Conservation (phyloP, 345 rosid species). For the Orychophragmus violaceus region DNA sequence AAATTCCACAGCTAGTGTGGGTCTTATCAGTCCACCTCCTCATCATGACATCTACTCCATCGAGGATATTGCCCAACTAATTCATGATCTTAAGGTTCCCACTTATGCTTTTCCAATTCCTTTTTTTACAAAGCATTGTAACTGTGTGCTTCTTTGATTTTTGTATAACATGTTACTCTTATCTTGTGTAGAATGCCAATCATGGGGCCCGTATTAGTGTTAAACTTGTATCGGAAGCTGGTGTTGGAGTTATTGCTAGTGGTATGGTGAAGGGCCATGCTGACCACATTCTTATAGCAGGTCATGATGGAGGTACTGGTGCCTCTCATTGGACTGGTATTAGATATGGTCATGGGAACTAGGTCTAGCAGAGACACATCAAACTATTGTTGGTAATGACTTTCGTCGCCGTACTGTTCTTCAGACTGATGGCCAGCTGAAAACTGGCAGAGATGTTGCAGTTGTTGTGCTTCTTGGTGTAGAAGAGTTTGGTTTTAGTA, state of each 20-base stretch:
- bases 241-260: constrained; percentile 99
- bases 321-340: constrained; percentile 99
- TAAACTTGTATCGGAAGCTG: constrained; percentile 96
- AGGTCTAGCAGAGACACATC: constrained; percentile 99
- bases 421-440: constrained; percentile 98
- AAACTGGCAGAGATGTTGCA: constrained; percentile 98
- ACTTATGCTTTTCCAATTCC: background rate
- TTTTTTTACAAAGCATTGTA: background rate
- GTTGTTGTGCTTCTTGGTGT: constrained; percentile 98
- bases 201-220: constrained; percentile 93
- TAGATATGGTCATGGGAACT: constrained; percentile 97
- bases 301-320: constrained; percentile 99
- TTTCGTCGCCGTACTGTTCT: constrained; percentile 98
- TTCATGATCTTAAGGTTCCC: constrained; percentile 97
- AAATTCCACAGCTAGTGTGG: constrained; percentile 97
- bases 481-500: constrained; percentile 99
- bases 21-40: constrained; percentile 98
- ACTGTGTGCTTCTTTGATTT: background rate
- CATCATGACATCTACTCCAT: constrained; percentile 99
- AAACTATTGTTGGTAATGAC: constrained; percentile 96
- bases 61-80: constrained; percentile 97
- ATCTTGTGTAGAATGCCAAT: constrained; percentile 66
- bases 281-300: constrained; percentile 92
- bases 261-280: constrained; percentile 99
- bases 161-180: background rate